Conservation (phyloP, 306 rosid genomes). For the Cajanus cajan region DNA sequence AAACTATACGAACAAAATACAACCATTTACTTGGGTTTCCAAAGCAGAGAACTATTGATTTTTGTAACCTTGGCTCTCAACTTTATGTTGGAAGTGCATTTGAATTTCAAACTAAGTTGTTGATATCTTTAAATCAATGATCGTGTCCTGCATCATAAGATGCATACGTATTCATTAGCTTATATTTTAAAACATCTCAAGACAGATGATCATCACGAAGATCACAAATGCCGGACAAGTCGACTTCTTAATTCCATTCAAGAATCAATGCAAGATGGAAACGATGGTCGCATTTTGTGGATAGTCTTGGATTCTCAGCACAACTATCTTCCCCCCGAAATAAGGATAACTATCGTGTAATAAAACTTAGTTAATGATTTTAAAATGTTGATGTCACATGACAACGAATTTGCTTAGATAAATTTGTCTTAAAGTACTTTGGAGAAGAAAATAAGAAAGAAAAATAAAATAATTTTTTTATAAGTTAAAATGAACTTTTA, state of each 20-base stretch:
- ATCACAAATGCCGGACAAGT: conserved; percentile 64
- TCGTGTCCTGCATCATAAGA: conserved; percentile 62
- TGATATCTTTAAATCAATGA: conserved; percentile 45
- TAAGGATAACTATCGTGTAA: conserved; percentile 16
- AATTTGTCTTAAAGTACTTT: too few species aligned
- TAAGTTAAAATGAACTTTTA: too few species aligned
- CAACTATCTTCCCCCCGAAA: conserved; percentile 12
- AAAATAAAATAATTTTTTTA: too few species aligned
- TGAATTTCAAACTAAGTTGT: conserved; percentile 19
- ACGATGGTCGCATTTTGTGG: conserved; percentile 69
- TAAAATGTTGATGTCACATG: too few species aligned
- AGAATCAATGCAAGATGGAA: conserved; percentile 90
- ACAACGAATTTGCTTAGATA: too few species aligned
- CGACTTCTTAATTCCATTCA: conserved; percentile 84
- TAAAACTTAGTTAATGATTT: neutral
- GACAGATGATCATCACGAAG: neutral
- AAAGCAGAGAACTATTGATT: conserved; percentile 18
- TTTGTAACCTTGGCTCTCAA: conserved; percentile 37
- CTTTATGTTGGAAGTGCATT: conserved; percentile 24
- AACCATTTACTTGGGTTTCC: conserved; percentile 26
- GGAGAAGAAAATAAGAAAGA: too few species aligned
- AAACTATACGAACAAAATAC: conserved; percentile 12
- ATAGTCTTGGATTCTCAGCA: conserved; percentile 57
- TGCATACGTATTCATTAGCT: neutral
- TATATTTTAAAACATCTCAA: conserved; percentile 2